phyloP scores from a whole-genome alignment of 164 flowering plant species.

The Annona squamosa region DNA sequence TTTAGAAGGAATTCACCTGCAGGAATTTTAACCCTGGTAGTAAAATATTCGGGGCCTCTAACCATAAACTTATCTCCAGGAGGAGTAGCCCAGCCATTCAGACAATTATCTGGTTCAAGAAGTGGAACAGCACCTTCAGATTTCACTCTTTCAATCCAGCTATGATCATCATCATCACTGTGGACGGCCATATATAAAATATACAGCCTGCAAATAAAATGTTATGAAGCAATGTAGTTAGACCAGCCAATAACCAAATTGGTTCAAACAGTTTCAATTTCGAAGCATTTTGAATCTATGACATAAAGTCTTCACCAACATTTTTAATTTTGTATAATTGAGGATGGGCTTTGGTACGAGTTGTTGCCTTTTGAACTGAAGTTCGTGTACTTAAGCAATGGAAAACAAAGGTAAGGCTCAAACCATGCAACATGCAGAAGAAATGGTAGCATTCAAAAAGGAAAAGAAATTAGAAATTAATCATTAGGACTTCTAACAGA shows the following conservation, averaged over 20 bases:
- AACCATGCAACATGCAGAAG: too few relatives aligned
- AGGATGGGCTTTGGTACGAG: too few relatives aligned
- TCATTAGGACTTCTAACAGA: too few relatives aligned
- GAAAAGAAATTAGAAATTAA: too few relatives aligned
- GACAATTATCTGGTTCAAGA: slow-evolving; percentile 63
- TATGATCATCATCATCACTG: slow-evolving; percentile 20
- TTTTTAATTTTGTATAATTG: too few relatives aligned
- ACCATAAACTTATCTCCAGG: slow-evolving; percentile 74
- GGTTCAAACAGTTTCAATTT: not conserved
- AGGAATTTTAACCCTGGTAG: slow-evolving; percentile 64
- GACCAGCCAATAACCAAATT: not conserved
- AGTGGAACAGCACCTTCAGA: slow-evolving; percentile 70
- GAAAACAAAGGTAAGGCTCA: too few relatives aligned
- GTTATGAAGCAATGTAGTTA: not conserved
- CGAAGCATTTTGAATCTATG: too few relatives aligned
- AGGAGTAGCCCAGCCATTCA: slow-evolving; percentile 82
- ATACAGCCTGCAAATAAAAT: not conserved
- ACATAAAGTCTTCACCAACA: too few relatives aligned
- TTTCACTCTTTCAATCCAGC: slow-evolving; percentile 59
- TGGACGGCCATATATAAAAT: slow-evolving; percentile 13
- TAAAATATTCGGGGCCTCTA: slow-evolving; percentile 77
- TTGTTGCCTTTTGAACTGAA: too few relatives aligned
- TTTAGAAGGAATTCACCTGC: slow-evolving; percentile 71
- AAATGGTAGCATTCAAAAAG: too few relatives aligned
- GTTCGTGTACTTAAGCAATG: too few relatives aligned